phyloP scores from a whole-genome alignment of 2,329 filamentous ascomycete species.

The Zymoseptoria passerinii region DNA sequence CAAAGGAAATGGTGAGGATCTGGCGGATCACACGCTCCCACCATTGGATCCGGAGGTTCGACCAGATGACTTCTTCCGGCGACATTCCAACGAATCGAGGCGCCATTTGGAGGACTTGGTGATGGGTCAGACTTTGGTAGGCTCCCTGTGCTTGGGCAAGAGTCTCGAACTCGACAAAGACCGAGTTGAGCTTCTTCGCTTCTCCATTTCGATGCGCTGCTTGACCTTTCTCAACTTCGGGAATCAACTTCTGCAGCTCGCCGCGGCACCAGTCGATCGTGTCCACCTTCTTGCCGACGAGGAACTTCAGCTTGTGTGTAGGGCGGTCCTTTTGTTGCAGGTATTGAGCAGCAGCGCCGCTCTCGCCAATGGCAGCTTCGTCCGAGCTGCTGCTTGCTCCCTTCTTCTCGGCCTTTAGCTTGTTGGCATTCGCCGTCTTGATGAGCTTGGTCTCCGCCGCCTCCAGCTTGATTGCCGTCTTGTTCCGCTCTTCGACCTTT shows the following conservation, averaged over 20 bases:
- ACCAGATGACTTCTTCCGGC: constrained; percentile 81
- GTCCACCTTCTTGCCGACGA: constrained; percentile 82
- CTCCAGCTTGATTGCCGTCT: constrained; percentile 73
- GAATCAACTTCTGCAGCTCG: constrained; percentile 67
- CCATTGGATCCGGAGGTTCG: constrained; percentile 73
- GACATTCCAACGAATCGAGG: constrained; percentile 76
- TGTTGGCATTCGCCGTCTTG: constrained; percentile 64
- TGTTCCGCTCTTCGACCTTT: constrained; percentile 71
- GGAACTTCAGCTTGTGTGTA: constrained; percentile 62
- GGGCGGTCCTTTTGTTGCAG: constrained; percentile 65
- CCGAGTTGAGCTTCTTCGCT: constrained; percentile 59
- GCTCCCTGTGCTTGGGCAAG: constrained; percentile 80
- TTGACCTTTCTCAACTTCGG: constrained; percentile 62
- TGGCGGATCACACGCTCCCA: constrained; percentile 68
- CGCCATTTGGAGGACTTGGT: constrained; percentile 77
- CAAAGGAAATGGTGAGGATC: constrained; percentile 58
- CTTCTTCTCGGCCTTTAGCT: constrained; percentile 60
- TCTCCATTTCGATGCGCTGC: constrained; percentile 56
- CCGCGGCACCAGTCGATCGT: constrained; percentile 83
- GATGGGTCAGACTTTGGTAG: constrained; percentile 78
- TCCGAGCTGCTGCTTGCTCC: constrained; percentile 32
- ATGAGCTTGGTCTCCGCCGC: constrained; percentile 80
- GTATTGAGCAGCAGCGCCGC: constrained; percentile 66
- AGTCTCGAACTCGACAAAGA: constrained; percentile 82
- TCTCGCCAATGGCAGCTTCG: constrained; percentile 48